Percentiles rank a stretch among this genome's conserved stretches.
Evolutionary conservation across 345 rosid species (phyloP).

Genomic region (Diplotaxis tenuifolia): DNA sequence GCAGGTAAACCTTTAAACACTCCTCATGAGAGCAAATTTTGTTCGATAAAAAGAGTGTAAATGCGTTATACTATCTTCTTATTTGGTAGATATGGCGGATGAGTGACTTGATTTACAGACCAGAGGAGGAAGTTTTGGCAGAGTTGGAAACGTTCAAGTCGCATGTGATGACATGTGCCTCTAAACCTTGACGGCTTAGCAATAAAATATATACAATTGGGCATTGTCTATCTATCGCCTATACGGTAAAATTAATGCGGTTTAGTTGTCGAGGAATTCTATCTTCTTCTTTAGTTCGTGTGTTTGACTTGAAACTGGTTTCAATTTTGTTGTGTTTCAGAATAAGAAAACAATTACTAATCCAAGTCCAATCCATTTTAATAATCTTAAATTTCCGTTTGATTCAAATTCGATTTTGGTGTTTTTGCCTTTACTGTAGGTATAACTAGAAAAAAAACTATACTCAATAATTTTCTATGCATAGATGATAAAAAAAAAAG

Average conservation of each 20-base stretch:
- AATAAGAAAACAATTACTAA: background rate
- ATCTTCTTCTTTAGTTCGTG: conserved; percentile 23
- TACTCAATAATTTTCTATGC: background rate
- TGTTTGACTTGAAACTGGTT: background rate
- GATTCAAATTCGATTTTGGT: background rate
- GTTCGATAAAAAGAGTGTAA: background rate
- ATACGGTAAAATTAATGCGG: conserved; percentile 18
- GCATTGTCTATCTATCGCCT: conserved; percentile 11
- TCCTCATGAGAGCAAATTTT: background rate
- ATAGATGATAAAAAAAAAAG: background rate
- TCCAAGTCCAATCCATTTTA: background rate
- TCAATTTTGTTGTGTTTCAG: background rate
- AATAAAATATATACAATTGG: background rate
- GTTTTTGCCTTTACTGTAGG: background rate
- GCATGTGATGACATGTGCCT: conserved; percentile 68
- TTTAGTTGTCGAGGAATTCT: conserved; percentile 11
- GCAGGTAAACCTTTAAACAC: conserved; percentile 40
- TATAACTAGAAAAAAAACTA: background rate
- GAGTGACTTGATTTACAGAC: conserved; percentile 93
- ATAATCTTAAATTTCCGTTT: background rate
- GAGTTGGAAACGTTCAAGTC: conserved; percentile 95
- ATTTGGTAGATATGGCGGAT: conserved; percentile 86
- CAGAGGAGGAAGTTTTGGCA: conserved; percentile 86
- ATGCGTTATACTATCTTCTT: background rate
- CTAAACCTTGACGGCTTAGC: conserved; percentile 52